Evolutionary conservation across 495 filamentous ascomycete species (phyloP), one percentile per base, ranked within the genome.

Genomic region (Xylaria venustula): DNA sequence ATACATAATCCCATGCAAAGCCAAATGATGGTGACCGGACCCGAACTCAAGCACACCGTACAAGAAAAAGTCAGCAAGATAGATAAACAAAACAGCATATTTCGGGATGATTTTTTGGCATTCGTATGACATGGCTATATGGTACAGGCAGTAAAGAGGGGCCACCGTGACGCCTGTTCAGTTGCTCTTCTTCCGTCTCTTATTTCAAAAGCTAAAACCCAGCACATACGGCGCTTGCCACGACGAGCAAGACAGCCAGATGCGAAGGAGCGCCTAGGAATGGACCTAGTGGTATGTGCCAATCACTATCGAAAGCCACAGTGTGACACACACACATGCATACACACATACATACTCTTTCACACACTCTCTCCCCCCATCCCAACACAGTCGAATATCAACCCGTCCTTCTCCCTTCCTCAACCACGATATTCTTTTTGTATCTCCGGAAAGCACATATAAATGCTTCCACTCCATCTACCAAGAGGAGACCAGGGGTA

Each of bases 41-140:
- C n/a, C n/a, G 30, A 34, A 34, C 30, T 34, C 30, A 34, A 34
- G 5, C 30, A 34, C 5, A 34, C 30, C 30, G 11, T n/a, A n/a
- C n/a, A n/a, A n/a, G n/a, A 40, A 15, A 40, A 42, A 47, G 17
- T 12, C 11, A 54, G n/a, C 19, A 15, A 40, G 19, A n/a, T 34
- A 17, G 9, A n/a, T 51, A 53, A 30, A 15, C 12, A n/a, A n/a
- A n/a, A n/a, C 30, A 54, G n/a, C 37, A 47, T 65, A 49, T 47
- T 47, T 67, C 67, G 61, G 52, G 64, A 69, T 64, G 66, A 63
- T 69, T 11, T 65, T n/a, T 69, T 59, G 66, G 64, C 69, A 67
- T 71, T 71, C 64, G 64, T 71, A 69, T 66, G 62, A 68, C 58
- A 69, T 71, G 64, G 68, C 63, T 70, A 70, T 71, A 71, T 71